A percentile compares a stretch with the other conserved stretches of the same genome.
Conservation (phyloP, 257 asterid species). For the Solanum piurae region DNA sequence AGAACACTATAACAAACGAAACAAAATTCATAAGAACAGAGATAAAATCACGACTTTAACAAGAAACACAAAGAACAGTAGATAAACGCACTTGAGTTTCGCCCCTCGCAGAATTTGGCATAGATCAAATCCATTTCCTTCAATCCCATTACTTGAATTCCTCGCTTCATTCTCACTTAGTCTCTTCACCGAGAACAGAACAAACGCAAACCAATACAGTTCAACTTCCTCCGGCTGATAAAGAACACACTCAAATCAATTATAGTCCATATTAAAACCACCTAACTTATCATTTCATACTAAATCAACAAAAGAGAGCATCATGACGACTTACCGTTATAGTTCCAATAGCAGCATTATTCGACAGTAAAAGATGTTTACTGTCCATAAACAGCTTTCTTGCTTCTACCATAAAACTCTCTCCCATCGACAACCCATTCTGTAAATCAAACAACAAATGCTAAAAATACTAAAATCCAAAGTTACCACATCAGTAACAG, state of each 20-base stretch:
- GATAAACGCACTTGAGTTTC: conserved; percentile 53
- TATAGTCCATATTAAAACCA: background rate
- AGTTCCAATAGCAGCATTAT: conserved; percentile 51
- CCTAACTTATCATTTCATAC: background rate
- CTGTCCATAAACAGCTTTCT: conserved; percentile 54
- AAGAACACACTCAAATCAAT: background rate
- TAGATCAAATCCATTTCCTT: conserved; percentile 41
- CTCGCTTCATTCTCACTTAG: conserved; percentile 25
- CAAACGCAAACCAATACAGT: conserved; percentile 77
- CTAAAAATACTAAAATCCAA: background rate
- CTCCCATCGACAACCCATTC: conserved; percentile 49
- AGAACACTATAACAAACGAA: conserved; percentile 35
- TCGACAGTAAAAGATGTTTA: conserved; percentile 45
- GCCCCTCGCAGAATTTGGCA: conserved; percentile 67
- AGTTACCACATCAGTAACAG: background rate
- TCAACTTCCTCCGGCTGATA: conserved; percentile 79
- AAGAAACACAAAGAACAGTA: background rate
- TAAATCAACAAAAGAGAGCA: background rate
- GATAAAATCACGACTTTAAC: background rate
- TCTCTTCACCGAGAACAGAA: conserved; percentile 57
- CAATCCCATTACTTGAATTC: conserved; percentile 17
- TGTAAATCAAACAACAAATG: conserved; percentile 15
- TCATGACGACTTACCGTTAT: conserved; percentile 39
- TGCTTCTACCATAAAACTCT: conserved; percentile 34
- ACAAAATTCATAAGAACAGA: background rate